Base-by-base conservation (phyloP, 176 grass and related monocot genomes). In the Oryza glaberrima region DNA sequence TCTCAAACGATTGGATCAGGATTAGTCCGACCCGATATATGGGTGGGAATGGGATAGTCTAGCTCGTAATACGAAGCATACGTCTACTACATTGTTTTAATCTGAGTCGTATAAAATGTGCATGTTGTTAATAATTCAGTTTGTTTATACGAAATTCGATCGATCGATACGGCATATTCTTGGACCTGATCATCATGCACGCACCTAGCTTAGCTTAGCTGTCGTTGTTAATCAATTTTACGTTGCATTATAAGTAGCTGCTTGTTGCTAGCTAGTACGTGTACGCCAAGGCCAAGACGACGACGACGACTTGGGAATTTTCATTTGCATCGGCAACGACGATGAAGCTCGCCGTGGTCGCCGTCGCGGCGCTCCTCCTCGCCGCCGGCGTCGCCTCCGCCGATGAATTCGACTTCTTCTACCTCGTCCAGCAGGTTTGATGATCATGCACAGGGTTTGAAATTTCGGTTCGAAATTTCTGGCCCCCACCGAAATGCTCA, bases 351-450 rank as follows among this genome's bases (percentile, higher is more conserved):
- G 19, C 58, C 11, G 63, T 23, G 65, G 9, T 81, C 47, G 75
- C 65, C 28, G 72, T 94, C 11, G 13, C 88, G 9, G 13, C 88
- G 9, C 38, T 88, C 2, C 66, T 87, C 20, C 64, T 84, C n/a
- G 85, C 87, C 68, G 75, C 78, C 54, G 54, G 30, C 65, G 19
- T 68, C 49, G 76, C 92, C 67, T 77, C 67, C 15, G 92, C 90
- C 14, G n/a, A 88, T 49, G 60, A 90, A 63, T 92, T 94, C 84
- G 92, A 97, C 65, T 97, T 97, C 94, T 97, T 94, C 92, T 97
- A 94, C 88, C 83, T 94, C 5, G 94, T 97, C 51, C 92, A 97
- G 70, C 94, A 97, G 86, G 94, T 94, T 94, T 43, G 80, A 46
- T 9, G 25, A 60, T 15, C 0, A 71, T 28, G 28, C 28, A 28